Conservation (phyloP, 768 basidiomycete species). For the Rhizopogon vinicolor region DNA sequence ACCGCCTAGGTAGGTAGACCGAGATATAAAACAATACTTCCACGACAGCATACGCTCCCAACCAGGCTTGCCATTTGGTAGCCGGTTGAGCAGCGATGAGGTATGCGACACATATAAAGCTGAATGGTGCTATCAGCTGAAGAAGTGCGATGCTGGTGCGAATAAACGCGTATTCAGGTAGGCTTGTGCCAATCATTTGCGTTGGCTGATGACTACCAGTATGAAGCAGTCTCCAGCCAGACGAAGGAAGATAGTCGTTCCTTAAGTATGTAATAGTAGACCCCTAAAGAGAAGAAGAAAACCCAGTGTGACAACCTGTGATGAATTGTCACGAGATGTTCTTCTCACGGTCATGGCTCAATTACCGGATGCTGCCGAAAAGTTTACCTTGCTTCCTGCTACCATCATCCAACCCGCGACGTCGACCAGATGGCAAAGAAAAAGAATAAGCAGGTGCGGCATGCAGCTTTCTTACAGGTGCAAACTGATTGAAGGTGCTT, state of each 20-base stretch:
- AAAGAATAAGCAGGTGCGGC: conserved; percentile 46
- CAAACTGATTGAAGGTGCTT: conserved; percentile 2
- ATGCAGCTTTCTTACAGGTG: neutral
- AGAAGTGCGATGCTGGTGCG: conserved; percentile 38
- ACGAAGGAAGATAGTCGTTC: no score
- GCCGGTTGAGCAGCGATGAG: conserved; percentile 8
- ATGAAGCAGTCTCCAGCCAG: neutral
- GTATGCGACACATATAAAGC: conserved; percentile 33
- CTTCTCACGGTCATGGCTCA: conserved; percentile 14
- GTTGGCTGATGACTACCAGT: neutral
- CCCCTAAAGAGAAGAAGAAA: no score
- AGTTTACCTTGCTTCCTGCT: conserved; percentile 13
- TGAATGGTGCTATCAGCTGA: conserved; percentile 46
- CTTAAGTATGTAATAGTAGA: no score
- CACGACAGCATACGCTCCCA: conserved; percentile 29
- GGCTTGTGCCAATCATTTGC: conserved; percentile 42
- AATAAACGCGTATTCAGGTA: conserved; percentile 53
- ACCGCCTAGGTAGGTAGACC: conserved; percentile 44
- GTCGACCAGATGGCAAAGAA: conserved; percentile 42
- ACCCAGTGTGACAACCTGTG: neutral
- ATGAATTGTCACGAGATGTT: neutral
- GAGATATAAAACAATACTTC: conserved; percentile 48
- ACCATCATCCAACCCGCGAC: conserved; percentile 4
- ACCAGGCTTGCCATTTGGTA: conserved; percentile 4
- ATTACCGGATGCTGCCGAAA: conserved; percentile 3